Conservation (phyloP, 2,329 filamentous ascomycete genomes). For the Calonectria pteridis region DNA sequence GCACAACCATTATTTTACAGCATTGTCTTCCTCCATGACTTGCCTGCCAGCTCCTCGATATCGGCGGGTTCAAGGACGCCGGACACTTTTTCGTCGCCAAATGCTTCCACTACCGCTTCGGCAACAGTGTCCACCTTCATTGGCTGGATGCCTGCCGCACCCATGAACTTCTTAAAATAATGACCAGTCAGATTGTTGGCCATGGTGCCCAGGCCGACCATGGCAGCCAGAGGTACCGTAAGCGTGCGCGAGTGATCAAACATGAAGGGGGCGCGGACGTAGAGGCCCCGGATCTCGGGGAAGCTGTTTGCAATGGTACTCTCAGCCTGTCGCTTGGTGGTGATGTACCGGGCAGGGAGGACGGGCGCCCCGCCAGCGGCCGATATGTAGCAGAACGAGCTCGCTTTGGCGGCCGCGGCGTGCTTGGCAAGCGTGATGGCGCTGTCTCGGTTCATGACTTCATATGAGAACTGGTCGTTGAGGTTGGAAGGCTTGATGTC, state of each 20-base stretch:
- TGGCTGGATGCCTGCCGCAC: conserved; percentile 86
- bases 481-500: conserved; percentile 74
- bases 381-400: conserved; percentile 88
- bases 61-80: conserved; percentile 83
- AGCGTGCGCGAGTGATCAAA: conserved; percentile 87
- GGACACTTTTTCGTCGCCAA: conserved; percentile 78
- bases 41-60: conserved; percentile 85
- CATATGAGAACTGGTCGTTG: conserved; percentile 89
- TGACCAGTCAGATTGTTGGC: conserved; percentile 85
- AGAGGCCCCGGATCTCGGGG: conserved; percentile 81
- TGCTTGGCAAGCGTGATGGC: conserved; percentile 87
- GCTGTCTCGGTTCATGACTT: conserved; percentile 94
- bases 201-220: conserved; percentile 79
- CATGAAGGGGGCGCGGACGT: conserved; percentile 88
- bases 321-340: conserved; percentile 93
- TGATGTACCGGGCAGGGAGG: conserved; percentile 87
- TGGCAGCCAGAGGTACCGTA: conserved; percentile 86
- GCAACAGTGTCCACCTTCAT: conserved; percentile 89
- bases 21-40: conserved; percentile 93
- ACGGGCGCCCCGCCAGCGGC: conserved; percentile 88
- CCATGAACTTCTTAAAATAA: conserved; percentile 81
- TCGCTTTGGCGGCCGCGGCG: conserved; percentile 72
- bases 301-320: conserved; percentile 78
- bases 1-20: conserved; percentile 62
- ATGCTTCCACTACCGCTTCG: conserved; percentile 88